Evolutionary conservation across 495 filamentous ascomycete species (phyloP).

Genomic region (Hamigera avellanea): DNA sequence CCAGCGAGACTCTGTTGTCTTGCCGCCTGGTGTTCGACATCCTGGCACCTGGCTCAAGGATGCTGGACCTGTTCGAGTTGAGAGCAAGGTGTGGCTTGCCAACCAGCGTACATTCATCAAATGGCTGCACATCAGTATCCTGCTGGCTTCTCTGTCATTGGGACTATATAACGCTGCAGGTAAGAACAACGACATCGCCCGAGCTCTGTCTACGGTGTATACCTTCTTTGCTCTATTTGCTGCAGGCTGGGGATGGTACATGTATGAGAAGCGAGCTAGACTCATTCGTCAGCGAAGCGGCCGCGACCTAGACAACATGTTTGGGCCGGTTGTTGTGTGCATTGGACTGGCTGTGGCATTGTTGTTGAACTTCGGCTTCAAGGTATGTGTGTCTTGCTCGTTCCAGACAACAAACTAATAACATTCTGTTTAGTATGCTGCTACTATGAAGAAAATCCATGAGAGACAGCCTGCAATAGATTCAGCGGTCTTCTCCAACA

Average conservation of each 20-base stretch:
- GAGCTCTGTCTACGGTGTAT: constrained; percentile 67
- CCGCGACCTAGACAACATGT: constrained; percentile 78
- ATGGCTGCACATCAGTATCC: constrained; percentile 86
- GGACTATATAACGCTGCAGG: constrained; percentile 82
- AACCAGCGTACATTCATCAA: constrained; percentile 97
- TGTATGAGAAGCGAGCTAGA: constrained; percentile 59
- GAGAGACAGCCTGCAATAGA: constrained; percentile 6
- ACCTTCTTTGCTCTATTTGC: constrained; percentile 72
- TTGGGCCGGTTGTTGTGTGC: constrained; percentile 78
- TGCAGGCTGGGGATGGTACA: constrained; percentile 76
- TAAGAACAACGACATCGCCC: constrained; percentile 55
- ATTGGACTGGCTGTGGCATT: constrained; percentile 67
- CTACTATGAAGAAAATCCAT: constrained; percentile 17
- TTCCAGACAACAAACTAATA: neutral
- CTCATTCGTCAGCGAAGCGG: constrained; percentile 80
- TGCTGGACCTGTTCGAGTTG: constrained; percentile 75
- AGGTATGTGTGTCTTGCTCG: constrained; percentile 24
- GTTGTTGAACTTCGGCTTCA: constrained; percentile 80
- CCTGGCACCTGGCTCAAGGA: constrained; percentile 87
- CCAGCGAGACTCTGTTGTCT: constrained; percentile 27
- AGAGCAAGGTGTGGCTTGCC: constrained; percentile 96
- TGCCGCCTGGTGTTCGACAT: constrained; percentile 79
- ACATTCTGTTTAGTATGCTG: constrained; percentile 15
- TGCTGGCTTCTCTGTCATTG: constrained; percentile 72
- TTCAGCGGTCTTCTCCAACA: constrained; percentile 6